Conservation (phyloP, 179 eudicot species). For the Heliamphora pulchella region DNA sequence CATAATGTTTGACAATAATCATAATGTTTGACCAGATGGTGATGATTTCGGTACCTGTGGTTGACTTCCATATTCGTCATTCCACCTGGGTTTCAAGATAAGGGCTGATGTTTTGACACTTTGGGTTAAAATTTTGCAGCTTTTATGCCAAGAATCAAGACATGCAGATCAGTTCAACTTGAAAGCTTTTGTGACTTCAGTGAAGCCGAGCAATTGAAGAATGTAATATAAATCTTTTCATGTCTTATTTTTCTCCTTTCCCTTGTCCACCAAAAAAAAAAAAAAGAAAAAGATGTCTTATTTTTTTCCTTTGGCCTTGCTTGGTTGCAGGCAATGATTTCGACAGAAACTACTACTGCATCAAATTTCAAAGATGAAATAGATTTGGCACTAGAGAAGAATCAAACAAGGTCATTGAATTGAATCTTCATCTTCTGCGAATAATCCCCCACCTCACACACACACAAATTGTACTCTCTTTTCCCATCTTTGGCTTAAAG, state of each 20-base stretch:
- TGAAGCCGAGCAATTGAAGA: slow-evolving; percentile 37
- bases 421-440: neutral
- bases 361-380: slow-evolving; percentile 20
- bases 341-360: slow-evolving; percentile 24
- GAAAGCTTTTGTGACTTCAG: slow-evolving; percentile 62
- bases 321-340: slow-evolving; percentile 29
- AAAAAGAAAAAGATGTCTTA: neutral
- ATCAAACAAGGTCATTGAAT: slow-evolving; percentile 20
- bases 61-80: neutral
- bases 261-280: neutral
- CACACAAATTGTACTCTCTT: neutral
- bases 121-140: slow-evolving; percentile 38
- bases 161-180: slow-evolving; percentile 52
- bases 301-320: neutral
- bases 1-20: neutral
- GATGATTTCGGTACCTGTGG: neutral
- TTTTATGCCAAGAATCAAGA: slow-evolving; percentile 70
- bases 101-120: slow-evolving; percentile 13
- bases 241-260: neutral
- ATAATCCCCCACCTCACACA: too few species aligned
- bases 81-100: neutral
- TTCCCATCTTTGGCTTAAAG: neutral
- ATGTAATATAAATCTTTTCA: slow-evolving; percentile 27
- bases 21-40: neutral
- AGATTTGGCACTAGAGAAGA: slow-evolving; percentile 22